A percentile compares a stretch with the other conserved stretches of the same genome.
These are phyloP conservation scores for Stagonosporopsis rhizophila DNA, from an alignment of 2,329 filamentous ascomycete genomes.

Conservation along the genomic window DNA sequence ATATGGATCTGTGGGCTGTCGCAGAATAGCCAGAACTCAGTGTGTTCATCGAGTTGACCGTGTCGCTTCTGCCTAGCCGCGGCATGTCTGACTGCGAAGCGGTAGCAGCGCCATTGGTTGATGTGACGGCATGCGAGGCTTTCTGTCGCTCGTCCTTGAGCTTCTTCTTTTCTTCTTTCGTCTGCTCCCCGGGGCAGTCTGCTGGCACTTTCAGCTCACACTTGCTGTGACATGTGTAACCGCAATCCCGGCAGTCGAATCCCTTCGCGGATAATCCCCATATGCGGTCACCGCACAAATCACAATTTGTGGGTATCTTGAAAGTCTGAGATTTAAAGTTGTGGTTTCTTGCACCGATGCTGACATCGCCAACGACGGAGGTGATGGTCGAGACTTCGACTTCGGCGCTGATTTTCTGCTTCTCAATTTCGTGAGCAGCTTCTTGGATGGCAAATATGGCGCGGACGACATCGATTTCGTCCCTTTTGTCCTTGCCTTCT, in stretches of 20 bases:
- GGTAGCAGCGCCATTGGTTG: slow-evolving; percentile 54
- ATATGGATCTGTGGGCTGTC: slow-evolving; percentile 77
- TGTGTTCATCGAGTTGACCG: slow-evolving; percentile 77
- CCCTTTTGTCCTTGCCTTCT: slow-evolving; percentile 85
- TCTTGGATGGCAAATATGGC: slow-evolving; percentile 87
- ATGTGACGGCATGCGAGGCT: slow-evolving; percentile 66
- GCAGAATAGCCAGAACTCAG: slow-evolving; percentile 86
- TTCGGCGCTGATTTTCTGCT: slow-evolving; percentile 84
- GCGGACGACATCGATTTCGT: slow-evolving; percentile 84
- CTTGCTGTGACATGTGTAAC: slow-evolving; percentile 98
- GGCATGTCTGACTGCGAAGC: slow-evolving; percentile 69
- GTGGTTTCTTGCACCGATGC: slow-evolving; percentile 90
- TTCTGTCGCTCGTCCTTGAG: slow-evolving; percentile 86
- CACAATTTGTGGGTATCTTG: slow-evolving; percentile 98
- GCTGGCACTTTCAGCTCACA: slow-evolving; percentile 99
- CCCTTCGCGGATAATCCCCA: slow-evolving; percentile 98
- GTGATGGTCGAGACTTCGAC: slow-evolving; percentile 94
- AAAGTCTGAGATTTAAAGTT: slow-evolving; percentile 99
- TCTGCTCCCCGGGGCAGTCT: slow-evolving; percentile 91
- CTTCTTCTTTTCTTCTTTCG: slow-evolving; percentile 94
- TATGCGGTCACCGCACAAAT: slow-evolving; percentile 93
- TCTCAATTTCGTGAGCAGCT: slow-evolving; percentile 81
- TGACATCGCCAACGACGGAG: slow-evolving; percentile 88
- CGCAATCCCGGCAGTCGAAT: slow-evolving; percentile 93
- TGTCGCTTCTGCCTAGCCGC: slow-evolving; percentile 78